Evolutionary conservation across 2,329 filamentous ascomycete genomes (phyloP).

Genomic region (Magnaporthiopsis poae): DNA sequence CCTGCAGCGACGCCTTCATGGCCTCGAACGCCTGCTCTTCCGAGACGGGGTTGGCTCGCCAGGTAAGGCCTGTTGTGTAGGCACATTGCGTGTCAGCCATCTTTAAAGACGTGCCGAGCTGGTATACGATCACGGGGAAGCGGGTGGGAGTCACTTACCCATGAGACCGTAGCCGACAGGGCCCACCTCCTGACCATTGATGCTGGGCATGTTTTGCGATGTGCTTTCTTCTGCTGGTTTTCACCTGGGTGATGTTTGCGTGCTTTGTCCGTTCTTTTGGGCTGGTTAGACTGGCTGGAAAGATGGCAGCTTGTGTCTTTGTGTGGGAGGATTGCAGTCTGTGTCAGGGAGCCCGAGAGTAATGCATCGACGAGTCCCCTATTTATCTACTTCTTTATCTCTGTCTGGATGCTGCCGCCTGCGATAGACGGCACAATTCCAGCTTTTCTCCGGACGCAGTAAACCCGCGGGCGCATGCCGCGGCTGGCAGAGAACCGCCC

Average conservation of each 20-base stretch:
- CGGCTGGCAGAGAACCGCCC: too few species aligned
- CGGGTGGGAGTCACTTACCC: slow-evolving; percentile 14
- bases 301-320: not conserved
- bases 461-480: too few species aligned
- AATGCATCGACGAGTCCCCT: not conserved
- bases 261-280: too few species aligned
- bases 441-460: not conserved
- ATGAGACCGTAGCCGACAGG: slow-evolving; percentile 23
- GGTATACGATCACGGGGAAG: not conserved
- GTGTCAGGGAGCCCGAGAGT: not conserved
- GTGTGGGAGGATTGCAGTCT: not conserved
- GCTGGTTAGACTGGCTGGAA: too few species aligned
- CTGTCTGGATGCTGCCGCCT: not conserved
- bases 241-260: not conserved
- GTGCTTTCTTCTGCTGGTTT: not conserved
- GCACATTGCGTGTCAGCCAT: not conserved
- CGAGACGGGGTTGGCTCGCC: slow-evolving; percentile 28
- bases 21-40: slow-evolving; percentile 43
- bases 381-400: not conserved
- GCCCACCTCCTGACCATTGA: slow-evolving; percentile 21
- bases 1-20: slow-evolving; percentile 41
- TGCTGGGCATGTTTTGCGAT: slow-evolving; percentile 8
- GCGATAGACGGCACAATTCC: not conserved
- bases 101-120: too few species aligned
- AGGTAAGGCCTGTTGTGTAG: slow-evolving; percentile 31